A percentile compares a stretch with the other conserved stretches of the same genome.
Evolutionary conservation across 75 land plant genomes (phyloP).

Genomic region (Cupressus sempervirens): DNA sequence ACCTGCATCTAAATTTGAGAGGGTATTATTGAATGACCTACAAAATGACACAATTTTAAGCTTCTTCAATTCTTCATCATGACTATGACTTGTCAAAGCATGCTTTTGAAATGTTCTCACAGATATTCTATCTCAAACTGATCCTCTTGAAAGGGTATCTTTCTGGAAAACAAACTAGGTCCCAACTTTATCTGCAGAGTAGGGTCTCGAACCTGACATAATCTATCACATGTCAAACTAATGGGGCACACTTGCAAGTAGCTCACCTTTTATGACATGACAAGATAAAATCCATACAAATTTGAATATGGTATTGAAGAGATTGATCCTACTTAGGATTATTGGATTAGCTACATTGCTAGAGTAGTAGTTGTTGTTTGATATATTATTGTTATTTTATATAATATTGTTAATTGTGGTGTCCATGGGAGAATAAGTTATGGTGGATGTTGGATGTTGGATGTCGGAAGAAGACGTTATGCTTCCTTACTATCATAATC

Average conservation of each 20-base stretch:
- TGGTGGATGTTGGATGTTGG: no score
- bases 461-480: no score
- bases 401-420: no score
- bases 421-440: no score
- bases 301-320: not conserved
- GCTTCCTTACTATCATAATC: no score
- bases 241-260: not conserved
- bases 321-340: no score
- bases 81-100: not conserved
- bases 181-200: not conserved
- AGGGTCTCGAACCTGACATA: not conserved
- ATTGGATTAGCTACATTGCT: no score
- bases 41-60: not conserved
- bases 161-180: not conserved
- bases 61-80: not conserved
- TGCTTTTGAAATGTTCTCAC: not conserved
- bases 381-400: no score
- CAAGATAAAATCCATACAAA: not conserved
- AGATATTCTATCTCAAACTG: not conserved
- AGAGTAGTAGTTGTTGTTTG: no score
- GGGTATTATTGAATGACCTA: not conserved
- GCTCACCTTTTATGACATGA: not conserved
- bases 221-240: not conserved
- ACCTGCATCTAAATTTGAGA: not conserved
- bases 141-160: not conserved